Percentiles rank a stretch among this genome's conserved stretches.
Evolutionary conservation across 83 land plant species (phyloP).

Genomic region (Picea mariana): DNA sequence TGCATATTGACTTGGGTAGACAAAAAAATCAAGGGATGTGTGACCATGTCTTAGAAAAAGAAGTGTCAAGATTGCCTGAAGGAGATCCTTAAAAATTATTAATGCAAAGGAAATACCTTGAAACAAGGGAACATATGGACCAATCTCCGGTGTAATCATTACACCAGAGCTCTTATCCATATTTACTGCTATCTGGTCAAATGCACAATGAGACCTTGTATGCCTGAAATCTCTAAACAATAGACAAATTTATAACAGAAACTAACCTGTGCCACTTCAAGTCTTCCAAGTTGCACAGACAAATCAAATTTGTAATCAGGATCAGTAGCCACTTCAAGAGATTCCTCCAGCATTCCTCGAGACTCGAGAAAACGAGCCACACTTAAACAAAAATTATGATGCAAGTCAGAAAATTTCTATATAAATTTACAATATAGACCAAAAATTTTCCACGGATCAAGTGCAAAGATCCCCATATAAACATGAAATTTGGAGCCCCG

Average conservation of each 20-base stretch:
- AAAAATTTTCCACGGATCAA: too few relatives aligned
- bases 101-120: neutral
- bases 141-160: neutral
- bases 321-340: constrained; percentile 92
- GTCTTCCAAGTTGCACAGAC: constrained; percentile 84
- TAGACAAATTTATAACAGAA: neutral
- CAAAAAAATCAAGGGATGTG: neutral
- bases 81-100: neutral
- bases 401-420: neutral
- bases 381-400: constrained; percentile 37
- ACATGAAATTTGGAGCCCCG: too few relatives aligned
- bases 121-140: neutral
- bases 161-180: neutral
- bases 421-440: neutral
- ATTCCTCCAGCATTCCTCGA: constrained; percentile 89
- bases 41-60: too few relatives aligned
- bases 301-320: constrained; percentile 94
- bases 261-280: constrained; percentile 84
- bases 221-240: neutral
- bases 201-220: too few relatives aligned
- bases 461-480: too few relatives aligned
- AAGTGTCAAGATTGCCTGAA: too few relatives aligned
- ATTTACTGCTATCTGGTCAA: neutral
- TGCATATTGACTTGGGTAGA: neutral
- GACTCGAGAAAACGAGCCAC: constrained; percentile 95